Conservation (phyloP, 352 stramenopile genomes). For the Globisporangium abappressorium region DNA sequence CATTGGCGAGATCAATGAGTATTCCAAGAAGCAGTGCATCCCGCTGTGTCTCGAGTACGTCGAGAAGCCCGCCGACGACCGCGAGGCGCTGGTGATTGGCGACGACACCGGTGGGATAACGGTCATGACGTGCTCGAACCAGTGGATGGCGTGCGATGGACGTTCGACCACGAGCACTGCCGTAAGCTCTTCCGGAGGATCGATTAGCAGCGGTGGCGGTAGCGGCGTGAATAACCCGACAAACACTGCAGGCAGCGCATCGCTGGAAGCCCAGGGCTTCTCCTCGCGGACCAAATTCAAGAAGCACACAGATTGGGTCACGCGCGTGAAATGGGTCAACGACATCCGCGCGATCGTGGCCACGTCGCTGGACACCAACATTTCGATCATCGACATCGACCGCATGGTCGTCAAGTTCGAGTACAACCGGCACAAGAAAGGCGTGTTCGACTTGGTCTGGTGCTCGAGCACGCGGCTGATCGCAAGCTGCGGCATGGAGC, state of each 20-base stretch:
- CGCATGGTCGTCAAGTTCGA: conserved; percentile 78
- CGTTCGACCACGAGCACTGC: conserved; percentile 35
- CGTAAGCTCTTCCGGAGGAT: conserved; percentile 7
- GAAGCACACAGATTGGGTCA: conserved; percentile 84
- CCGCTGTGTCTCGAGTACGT: conserved; percentile 81
- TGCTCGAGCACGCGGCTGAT: conserved; percentile 71
- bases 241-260: conserved; percentile 43
- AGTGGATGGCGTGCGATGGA: conserved; percentile 69
- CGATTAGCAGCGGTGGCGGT: background rate
- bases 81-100: conserved; percentile 72
- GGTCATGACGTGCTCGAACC: conserved; percentile 64
- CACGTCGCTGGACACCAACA: conserved; percentile 73
- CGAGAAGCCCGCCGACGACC: conserved; percentile 66
- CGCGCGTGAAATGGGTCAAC: conserved; percentile 79
- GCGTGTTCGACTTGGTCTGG: conserved; percentile 82
- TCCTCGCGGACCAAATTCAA: conserved; percentile 69
- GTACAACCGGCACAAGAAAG: conserved; percentile 80
- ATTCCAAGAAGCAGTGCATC: conserved; percentile 74
- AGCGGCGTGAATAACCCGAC: conserved; percentile 16
- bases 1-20: conserved; percentile 74
- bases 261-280: conserved; percentile 63
- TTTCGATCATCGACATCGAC: conserved; percentile 82
- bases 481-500: conserved; percentile 81
- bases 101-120: conserved; percentile 76
- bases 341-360: conserved; percentile 79